These are phyloP conservation scores for Delphinella strobiligena DNA, from an alignment of 2,329 filamentous ascomycete species.

Conservation along the genomic window DNA sequence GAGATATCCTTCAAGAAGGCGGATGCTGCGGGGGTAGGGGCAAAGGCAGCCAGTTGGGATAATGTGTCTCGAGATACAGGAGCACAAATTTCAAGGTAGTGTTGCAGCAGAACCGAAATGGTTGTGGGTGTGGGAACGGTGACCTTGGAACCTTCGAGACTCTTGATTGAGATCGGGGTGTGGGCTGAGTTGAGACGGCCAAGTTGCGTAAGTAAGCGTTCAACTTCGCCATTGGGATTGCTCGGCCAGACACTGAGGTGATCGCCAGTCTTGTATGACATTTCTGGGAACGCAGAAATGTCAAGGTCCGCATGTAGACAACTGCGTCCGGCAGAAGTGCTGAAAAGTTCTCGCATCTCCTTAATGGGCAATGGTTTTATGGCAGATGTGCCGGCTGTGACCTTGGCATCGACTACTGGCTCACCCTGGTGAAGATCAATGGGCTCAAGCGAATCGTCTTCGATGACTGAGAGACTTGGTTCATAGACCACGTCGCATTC, in stretches of 20 bases:
- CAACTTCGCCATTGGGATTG: slow-evolving; percentile 27
- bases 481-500: slow-evolving; percentile 24
- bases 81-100: slow-evolving; percentile 36
- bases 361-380: slow-evolving; percentile 22
- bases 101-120: slow-evolving; percentile 26
- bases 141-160: slow-evolving; percentile 19
- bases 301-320: slow-evolving; percentile 31
- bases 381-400: no score
- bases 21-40: slow-evolving; percentile 20
- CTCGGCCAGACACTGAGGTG: slow-evolving; percentile 30
- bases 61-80: slow-evolving; percentile 29
- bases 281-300: slow-evolving; percentile 21
- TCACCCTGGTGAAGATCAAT: slow-evolving; percentile 18
- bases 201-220: slow-evolving; percentile 20
- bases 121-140: slow-evolving; percentile 30
- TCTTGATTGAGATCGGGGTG: slow-evolving; percentile 18
- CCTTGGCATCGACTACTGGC: slow-evolving; percentile 14
- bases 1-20: not conserved
- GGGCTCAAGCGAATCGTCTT: slow-evolving; percentile 14
- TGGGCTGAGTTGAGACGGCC: slow-evolving; percentile 14
- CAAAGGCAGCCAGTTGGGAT: slow-evolving; percentile 26
- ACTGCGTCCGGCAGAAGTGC: slow-evolving; percentile 21
- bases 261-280: slow-evolving; percentile 35
- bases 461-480: slow-evolving; percentile 18
- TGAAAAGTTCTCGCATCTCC: slow-evolving; percentile 23